Evolutionary conservation across 1,284 basidiomycete genomes (phyloP).

Genomic region (Microbotryum saponariae): DNA sequence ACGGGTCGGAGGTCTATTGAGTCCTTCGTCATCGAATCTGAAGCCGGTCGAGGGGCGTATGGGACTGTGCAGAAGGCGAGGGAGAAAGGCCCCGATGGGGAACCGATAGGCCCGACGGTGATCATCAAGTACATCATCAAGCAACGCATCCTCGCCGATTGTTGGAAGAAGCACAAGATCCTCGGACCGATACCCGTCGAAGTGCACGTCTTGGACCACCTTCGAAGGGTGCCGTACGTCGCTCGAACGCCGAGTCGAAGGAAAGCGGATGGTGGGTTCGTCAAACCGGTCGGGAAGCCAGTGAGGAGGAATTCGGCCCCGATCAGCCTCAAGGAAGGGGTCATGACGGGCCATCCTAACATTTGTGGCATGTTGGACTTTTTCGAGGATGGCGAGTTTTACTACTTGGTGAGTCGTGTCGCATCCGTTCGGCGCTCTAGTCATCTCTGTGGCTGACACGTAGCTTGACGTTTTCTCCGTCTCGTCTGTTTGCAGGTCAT

Average conservation of each 20-base stretch:
- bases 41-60: conserved; percentile 93
- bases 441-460: neutral
- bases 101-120: conserved; percentile 58
- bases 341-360: conserved; percentile 66
- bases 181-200: conserved; percentile 97
- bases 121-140: conserved; percentile 99
- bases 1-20: conserved; percentile 52
- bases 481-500: conserved; percentile 13
- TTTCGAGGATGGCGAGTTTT: conserved; percentile 95
- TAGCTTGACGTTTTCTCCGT: neutral
- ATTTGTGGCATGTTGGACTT: conserved; percentile 92
- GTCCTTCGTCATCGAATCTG: conserved; percentile 69
- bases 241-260: conserved; percentile 44
- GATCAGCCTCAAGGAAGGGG: conserved; percentile 11
- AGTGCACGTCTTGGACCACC: conserved; percentile 84
- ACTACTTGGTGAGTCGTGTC: conserved; percentile 59
- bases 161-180: conserved; percentile 94
- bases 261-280: conserved; percentile 1
- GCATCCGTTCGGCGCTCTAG: neutral
- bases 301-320: conserved; percentile 20
- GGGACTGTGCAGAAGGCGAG: conserved; percentile 86
- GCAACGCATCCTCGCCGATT: conserved; percentile 93
- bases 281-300: neutral
- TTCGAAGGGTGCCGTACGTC: conserved; percentile 70
- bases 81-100: conserved; percentile 64